phyloP scores from a whole-genome alignment of 2,329 filamentous ascomycete genomes.

The Penicillium brasilianum region DNA sequence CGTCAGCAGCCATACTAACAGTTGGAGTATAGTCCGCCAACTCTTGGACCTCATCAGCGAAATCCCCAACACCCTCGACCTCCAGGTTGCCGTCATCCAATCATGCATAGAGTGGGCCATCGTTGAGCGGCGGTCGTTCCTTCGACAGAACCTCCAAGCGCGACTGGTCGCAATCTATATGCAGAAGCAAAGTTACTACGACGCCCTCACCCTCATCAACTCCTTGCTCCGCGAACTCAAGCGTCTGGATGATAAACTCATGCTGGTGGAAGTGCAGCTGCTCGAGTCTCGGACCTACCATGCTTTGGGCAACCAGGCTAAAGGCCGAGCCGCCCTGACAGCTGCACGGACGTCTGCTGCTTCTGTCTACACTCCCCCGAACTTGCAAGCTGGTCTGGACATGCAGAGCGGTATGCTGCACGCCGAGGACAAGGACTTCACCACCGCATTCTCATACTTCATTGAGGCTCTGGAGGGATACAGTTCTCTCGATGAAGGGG shows the following conservation, averaged over 20 bases:
- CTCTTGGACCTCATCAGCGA: conserved; percentile 92
- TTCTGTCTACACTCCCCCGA: conserved; percentile 93
- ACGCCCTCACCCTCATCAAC: conserved; percentile 95
- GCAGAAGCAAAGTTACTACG: conserved; percentile 97
- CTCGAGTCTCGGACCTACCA: conserved; percentile 98
- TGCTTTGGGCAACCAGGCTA: conserved; percentile 92
- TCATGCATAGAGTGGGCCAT: conserved; percentile 99
- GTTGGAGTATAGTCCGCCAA: conserved; percentile 73
- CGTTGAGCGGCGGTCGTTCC: conserved; percentile 89
- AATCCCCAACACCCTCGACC: conserved; percentile 93
- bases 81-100: conserved; percentile 92
- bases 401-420: conserved; percentile 99
- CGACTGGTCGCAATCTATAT: conserved; percentile 93
- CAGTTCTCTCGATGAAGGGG: conserved; percentile 84
- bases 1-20: conserved; percentile 9
- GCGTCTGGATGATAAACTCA: conserved; percentile 96
- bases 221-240: conserved; percentile 94
- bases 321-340: conserved; percentile 92
- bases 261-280: conserved; percentile 95
- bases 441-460: conserved; percentile 98
- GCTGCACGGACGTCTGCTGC: conserved; percentile 93
- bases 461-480: conserved; percentile 98
- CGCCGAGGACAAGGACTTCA: conserved; percentile 98
- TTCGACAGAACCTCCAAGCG: conserved; percentile 97
- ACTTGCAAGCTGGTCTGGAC: conserved; percentile 93